These are phyloP conservation scores for Urostyla sp. DNA, from an alignment of 73 alveolate species.

Conservation along the genomic window DNA sequence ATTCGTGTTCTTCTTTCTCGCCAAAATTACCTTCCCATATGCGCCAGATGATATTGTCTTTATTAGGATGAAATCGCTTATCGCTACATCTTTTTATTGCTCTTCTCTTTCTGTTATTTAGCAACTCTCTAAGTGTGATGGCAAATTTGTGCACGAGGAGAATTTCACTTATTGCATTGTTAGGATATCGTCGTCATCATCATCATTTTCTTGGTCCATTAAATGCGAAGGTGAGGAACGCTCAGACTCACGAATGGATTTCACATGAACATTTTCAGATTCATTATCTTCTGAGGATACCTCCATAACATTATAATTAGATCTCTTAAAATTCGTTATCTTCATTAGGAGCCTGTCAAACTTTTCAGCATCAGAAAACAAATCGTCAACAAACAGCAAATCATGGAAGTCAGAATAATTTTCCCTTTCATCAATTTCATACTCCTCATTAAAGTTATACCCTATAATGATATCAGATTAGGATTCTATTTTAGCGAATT, in stretches of 20 bases:
- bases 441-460: conserved; percentile 1
- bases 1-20: conserved; percentile 84
- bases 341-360: neutral
- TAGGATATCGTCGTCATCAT: conserved; percentile 32
- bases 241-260: too few relatives aligned
- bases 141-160: conserved; percentile 51
- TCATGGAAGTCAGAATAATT: conserved; percentile 44
- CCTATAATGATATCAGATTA: conserved; percentile 42
- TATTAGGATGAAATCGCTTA: conserved; percentile 63
- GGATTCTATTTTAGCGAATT: conserved; percentile 13
- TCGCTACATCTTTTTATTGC: neutral
- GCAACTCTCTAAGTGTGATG: conserved; percentile 62
- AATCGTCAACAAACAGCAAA: conserved; percentile 35
- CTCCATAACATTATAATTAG: too few relatives aligned
- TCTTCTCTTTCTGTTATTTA: conserved; percentile 9
- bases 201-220: neutral
- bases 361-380: neutral
- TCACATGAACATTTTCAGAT: too few relatives aligned
- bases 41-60: conserved; percentile 69
- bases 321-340: too few relatives aligned
- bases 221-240: too few relatives aligned
- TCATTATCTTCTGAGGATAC: too few relatives aligned
- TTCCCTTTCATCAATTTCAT: conserved; percentile 16
- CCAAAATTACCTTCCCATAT: conserved; percentile 74
- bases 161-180: conserved; percentile 56